Conservation (phyloP, 306 rosid genomes). For the Quercus engelmannii region DNA sequence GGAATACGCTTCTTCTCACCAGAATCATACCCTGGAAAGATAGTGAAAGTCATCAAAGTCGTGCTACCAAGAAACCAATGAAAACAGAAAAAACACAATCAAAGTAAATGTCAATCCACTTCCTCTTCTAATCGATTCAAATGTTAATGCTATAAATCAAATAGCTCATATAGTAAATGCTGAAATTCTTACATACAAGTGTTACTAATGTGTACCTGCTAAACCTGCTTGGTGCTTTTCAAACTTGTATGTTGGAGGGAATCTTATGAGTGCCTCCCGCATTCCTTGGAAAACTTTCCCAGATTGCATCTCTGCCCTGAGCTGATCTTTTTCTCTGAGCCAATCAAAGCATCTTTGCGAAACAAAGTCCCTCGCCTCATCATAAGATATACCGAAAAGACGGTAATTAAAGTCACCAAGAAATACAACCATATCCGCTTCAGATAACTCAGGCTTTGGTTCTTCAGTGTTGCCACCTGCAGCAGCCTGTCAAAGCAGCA, state of each 20-base stretch:
- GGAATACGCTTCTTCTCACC: constrained; percentile 99
- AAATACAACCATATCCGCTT: constrained; percentile 94
- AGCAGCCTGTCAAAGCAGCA: constrained; percentile 53
- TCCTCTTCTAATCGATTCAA: background rate
- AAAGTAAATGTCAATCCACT: background rate
- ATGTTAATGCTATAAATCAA: background rate
- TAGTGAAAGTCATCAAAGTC: constrained; percentile 3
- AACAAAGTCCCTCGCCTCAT: constrained; percentile 98
- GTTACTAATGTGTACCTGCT: constrained; percentile 53
- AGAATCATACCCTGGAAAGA: constrained; percentile 78
- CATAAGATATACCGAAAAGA: constrained; percentile 95
- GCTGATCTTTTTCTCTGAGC: constrained; percentile 99
- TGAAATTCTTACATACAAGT: background rate
- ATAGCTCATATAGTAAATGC: background rate
- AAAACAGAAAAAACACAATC: background rate
- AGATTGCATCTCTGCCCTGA: constrained; percentile 90
- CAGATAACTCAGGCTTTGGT: constrained; percentile 85
- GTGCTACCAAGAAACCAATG: background rate
- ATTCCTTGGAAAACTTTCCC: constrained; percentile 99
- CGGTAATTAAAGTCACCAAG: constrained; percentile 95
- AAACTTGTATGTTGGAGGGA: constrained; percentile 98
- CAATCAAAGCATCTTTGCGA: constrained; percentile 99
- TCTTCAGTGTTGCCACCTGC: constrained; percentile 61
- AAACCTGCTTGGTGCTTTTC: constrained; percentile 88
- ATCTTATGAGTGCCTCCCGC: constrained; percentile 90